phyloP scores from a whole-genome alignment of 2,329 filamentous ascomycete genomes.

The Cercospora beticola region DNA sequence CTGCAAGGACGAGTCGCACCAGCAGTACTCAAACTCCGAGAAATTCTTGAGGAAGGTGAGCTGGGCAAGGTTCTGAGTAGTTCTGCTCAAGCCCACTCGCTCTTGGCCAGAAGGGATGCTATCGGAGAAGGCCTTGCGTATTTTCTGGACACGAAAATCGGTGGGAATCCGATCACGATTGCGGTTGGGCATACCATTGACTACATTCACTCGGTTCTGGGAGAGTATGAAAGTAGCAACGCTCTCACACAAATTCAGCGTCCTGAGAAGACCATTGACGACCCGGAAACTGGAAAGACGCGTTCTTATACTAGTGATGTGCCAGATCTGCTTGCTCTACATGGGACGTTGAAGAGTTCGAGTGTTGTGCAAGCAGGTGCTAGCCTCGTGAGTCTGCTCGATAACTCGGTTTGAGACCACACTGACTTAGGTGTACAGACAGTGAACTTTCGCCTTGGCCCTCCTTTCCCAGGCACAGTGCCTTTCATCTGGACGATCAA shows the following conservation, averaged over 20 bases:
- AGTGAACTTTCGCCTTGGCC: slow-evolving; percentile 23
- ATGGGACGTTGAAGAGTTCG: slow-evolving; percentile 24
- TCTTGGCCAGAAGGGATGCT: slow-evolving; percentile 11
- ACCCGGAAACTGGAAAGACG: slow-evolving; percentile 6
- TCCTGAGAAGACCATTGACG: slow-evolving; percentile 18
- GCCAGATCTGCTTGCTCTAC: slow-evolving; percentile 29
- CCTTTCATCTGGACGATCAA: slow-evolving; percentile 31
- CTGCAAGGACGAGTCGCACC: slow-evolving; percentile 49
- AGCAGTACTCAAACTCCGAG: slow-evolving; percentile 43
- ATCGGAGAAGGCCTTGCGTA: slow-evolving; percentile 28
- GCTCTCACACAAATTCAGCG: slow-evolving; percentile 28
- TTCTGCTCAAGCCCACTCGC: slow-evolving; percentile 18
- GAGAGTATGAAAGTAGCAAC: slow-evolving; percentile 24
- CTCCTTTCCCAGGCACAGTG: slow-evolving; percentile 27
- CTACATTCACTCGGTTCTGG: slow-evolving; percentile 28
- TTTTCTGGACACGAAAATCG: slow-evolving; percentile 29
- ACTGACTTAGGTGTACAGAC: slow-evolving; percentile 6
- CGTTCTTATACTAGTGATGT: slow-evolving; percentile 25
- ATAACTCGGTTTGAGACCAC: not conserved
- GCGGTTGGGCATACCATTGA: slow-evolving; percentile 30
- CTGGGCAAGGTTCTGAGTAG: slow-evolving; percentile 45
- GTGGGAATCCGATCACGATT: slow-evolving; percentile 31
- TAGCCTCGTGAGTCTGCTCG: slow-evolving; percentile 12
- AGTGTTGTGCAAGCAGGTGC: slow-evolving; percentile 20
- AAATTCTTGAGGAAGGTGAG: slow-evolving; percentile 44